Evolutionary conservation across 2,329 filamentous ascomycete genomes (phyloP).

Genomic region (Aquanectria penicillioides): DNA sequence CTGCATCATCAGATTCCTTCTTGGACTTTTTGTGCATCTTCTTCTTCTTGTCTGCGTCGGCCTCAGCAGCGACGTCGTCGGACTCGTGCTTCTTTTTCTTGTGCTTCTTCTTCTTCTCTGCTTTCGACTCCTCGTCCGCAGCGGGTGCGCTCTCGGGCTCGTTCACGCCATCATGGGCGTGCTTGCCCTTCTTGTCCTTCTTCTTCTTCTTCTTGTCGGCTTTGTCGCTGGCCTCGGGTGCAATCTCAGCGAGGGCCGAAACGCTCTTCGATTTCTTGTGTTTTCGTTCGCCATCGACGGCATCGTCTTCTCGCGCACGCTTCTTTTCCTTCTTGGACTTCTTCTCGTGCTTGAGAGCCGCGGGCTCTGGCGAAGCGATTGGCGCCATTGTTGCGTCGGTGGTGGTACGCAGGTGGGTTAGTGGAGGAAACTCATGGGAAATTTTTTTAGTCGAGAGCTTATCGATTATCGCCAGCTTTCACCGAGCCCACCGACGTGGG

Average conservation of each 20-base stretch:
- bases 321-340: slow-evolving; percentile 57
- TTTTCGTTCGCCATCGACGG: slow-evolving; percentile 53
- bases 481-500: slow-evolving; percentile 35
- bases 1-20: slow-evolving; percentile 40
- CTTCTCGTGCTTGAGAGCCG: slow-evolving; percentile 49
- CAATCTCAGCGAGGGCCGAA: slow-evolving; percentile 36
- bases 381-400: slow-evolving; percentile 45
- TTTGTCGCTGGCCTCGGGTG: slow-evolving; percentile 44
- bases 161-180: slow-evolving; percentile 22
- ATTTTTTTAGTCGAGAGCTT: slow-evolving; percentile 37
- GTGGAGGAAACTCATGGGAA: slow-evolving; percentile 30
- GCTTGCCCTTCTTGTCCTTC: slow-evolving; percentile 43
- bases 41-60: slow-evolving; percentile 40
- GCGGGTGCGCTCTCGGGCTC: slow-evolving; percentile 19
- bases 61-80: slow-evolving; percentile 17
- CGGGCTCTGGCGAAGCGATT: slow-evolving; percentile 44
- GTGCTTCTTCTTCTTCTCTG: slow-evolving; percentile 43
- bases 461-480: slow-evolving; percentile 28
- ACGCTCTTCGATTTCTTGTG: slow-evolving; percentile 62
- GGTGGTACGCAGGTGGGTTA: slow-evolving; percentile 20
- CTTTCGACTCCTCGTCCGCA: slow-evolving; percentile 29
- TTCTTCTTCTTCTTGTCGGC: slow-evolving; percentile 47
- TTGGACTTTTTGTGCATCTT: slow-evolving; percentile 48
- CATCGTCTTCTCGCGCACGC: slow-evolving; percentile 56
- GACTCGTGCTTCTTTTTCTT: slow-evolving; percentile 44